These are phyloP conservation scores for Botrytis deweyae DNA, from an alignment of 2,329 filamentous ascomycete species.

Conservation along the genomic window DNA sequence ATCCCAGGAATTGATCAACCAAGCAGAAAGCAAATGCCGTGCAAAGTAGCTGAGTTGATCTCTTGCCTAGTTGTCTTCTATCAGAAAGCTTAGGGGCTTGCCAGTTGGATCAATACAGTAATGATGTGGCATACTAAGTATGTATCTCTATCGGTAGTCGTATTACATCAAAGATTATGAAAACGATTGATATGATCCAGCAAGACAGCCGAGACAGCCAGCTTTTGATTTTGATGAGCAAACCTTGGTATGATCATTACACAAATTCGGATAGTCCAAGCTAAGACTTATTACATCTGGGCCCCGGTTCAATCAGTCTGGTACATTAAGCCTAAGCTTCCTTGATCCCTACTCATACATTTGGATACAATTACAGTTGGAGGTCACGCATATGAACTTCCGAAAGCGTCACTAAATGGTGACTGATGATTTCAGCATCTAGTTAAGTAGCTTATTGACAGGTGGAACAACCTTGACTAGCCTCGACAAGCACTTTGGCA, in stretches of 20 bases:
- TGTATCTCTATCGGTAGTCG: not conserved
- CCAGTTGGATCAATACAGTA: not conserved
- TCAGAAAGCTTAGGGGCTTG: not conserved
- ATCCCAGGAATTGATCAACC: not conserved
- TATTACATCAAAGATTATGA: not conserved
- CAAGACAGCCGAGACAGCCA: not conserved
- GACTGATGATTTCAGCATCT: not conserved
- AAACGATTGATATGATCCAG: not conserved
- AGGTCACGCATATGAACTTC: not conserved
- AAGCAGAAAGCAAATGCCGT: not conserved
- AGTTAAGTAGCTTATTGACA: not conserved
- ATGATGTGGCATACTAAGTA: not conserved
- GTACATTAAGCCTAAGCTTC: not conserved
- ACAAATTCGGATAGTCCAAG: not conserved
- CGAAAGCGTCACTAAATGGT: not conserved
- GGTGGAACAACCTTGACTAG: not conserved
- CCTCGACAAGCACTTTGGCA: not conserved
- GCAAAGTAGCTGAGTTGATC: not conserved
- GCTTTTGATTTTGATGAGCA: conserved; percentile 1
- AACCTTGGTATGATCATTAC: not conserved
- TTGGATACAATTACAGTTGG: not conserved
- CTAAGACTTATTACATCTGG: not conserved
- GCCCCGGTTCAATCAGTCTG: not conserved
- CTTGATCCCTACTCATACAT: not conserved
- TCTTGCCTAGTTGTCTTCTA: not conserved